Evolutionary conservation across 768 basidiomycete genomes (phyloP).

Genomic region (Amanita muscaria): DNA sequence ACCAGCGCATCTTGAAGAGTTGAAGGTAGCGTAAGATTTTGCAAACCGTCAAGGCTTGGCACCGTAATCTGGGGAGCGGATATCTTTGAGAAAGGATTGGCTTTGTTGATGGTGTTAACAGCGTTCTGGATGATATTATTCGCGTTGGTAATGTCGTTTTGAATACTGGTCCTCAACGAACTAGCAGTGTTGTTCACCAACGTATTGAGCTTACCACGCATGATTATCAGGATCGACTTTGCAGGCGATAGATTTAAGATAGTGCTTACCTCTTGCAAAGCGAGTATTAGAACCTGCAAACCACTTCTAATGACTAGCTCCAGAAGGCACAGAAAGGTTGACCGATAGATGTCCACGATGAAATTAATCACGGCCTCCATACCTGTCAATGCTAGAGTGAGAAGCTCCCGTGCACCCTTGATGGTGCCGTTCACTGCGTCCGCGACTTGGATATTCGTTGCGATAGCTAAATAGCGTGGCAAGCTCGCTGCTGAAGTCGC

Average conservation of each 20-base stretch:
- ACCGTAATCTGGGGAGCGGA: constrained; percentile 63
- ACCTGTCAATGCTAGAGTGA: constrained; percentile 67
- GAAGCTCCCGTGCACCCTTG: constrained; percentile 62
- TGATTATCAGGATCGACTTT: neutral
- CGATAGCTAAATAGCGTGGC: constrained; percentile 81
- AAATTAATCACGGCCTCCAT: constrained; percentile 90
- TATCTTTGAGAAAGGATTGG: constrained; percentile 67
- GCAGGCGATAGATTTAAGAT: neutral
- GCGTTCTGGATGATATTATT: constrained; percentile 61
- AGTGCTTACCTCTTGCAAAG: constrained; percentile 67
- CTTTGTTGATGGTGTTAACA: constrained; percentile 61
- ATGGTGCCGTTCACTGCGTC: constrained; percentile 75
- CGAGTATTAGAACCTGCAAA: constrained; percentile 69
- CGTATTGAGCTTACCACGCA: constrained; percentile 60
- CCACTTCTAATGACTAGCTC: constrained; percentile 82
- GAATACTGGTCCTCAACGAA: constrained; percentile 59
- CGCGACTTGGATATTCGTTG: constrained; percentile 72
- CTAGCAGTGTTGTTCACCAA: constrained; percentile 53
- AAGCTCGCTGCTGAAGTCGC: constrained; percentile 77
- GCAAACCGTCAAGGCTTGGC: constrained; percentile 63
- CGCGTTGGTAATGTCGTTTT: constrained; percentile 56
- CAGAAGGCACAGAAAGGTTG: constrained; percentile 88
- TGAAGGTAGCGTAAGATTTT: constrained; percentile 74
- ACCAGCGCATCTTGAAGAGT: constrained; percentile 65
- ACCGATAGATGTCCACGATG: constrained; percentile 85